Conservation (phyloP, 2,329 filamentous ascomycete genomes). For the Cladosporium oxysporum region DNA sequence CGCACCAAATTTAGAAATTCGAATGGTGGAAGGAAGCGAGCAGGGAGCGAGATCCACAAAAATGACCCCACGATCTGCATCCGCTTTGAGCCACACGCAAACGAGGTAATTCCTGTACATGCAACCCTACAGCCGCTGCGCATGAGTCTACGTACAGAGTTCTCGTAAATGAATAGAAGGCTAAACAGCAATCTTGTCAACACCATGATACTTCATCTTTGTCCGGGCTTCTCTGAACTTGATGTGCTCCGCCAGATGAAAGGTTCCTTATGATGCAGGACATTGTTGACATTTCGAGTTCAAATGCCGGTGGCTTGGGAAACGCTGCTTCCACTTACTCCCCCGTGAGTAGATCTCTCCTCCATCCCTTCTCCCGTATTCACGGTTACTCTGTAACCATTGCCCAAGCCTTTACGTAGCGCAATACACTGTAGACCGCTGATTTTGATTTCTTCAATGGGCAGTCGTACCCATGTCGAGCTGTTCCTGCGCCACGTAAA, state of each 20-base stretch:
- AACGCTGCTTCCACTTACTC: not conserved
- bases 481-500: not conserved
- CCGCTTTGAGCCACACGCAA: not conserved
- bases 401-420: not conserved
- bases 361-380: not conserved
- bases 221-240: no score
- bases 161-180: no score
- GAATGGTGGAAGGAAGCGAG: not conserved
- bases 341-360: not conserved
- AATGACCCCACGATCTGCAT: conserved; percentile 8
- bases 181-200: no score
- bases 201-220: no score
- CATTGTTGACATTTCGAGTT: no score
- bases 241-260: not conserved
- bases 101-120: not conserved
- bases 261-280: not conserved
- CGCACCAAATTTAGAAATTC: conserved; percentile 9
- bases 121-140: no score
- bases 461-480: not conserved
- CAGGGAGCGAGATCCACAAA: not conserved
- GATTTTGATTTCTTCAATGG: no score
- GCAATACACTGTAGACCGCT: not conserved
- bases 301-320: not conserved
- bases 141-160: no score
- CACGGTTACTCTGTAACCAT: not conserved